Evolutionary conservation across 352 stramenopile genomes (phyloP).

Genomic region (Phytophthora uliginosa): DNA sequence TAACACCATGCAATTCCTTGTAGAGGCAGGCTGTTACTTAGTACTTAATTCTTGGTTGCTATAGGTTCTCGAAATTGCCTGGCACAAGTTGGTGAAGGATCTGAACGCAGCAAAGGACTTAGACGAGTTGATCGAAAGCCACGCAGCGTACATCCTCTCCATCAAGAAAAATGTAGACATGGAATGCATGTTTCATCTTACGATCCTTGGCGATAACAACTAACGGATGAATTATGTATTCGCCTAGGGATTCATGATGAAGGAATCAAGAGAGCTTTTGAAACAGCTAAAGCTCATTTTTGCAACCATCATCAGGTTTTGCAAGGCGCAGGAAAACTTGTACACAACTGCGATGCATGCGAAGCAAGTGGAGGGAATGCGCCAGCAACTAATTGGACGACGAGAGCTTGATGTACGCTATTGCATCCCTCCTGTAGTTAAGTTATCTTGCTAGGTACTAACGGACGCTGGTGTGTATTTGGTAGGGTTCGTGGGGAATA

Average conservation of each 20-base stretch:
- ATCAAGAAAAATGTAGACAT: constrained; percentile 88
- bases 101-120: constrained; percentile 94
- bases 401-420: constrained; percentile 56
- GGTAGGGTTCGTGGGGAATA: constrained; percentile 70
- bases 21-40: not conserved
- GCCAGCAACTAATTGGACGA: constrained; percentile 55
- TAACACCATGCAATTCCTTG: not conserved
- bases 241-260: constrained; percentile 84
- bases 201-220: not conserved
- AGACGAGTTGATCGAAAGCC: constrained; percentile 96
- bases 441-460: not conserved
- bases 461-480: not conserved
- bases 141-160: constrained; percentile 95
- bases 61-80: constrained; percentile 94
- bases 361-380: constrained; percentile 69
- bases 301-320: constrained; percentile 85
- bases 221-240: constrained; percentile 18
- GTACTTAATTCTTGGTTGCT: not conserved
- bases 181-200: not conserved
- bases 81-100: constrained; percentile 93
- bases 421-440: not conserved
- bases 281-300: constrained; percentile 88
- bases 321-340: constrained; percentile 83
- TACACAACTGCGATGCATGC: constrained; percentile 84
- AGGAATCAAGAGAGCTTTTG: constrained; percentile 77